phyloP scores from a whole-genome alignment of 768 basidiomycete species.

The Xerocomellus dryophilus region DNA sequence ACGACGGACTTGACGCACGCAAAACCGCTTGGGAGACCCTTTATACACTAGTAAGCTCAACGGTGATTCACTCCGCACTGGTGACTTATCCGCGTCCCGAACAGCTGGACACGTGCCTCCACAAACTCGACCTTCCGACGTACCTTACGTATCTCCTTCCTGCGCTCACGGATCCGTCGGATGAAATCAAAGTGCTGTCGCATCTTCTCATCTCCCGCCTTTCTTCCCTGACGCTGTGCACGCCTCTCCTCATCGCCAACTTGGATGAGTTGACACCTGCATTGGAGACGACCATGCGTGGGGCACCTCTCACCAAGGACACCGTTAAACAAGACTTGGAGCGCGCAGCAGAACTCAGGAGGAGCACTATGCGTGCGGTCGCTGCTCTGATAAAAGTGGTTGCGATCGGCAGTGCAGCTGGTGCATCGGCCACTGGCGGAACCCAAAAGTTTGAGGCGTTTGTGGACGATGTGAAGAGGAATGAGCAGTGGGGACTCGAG shows the following conservation, averaged over 20 bases:
- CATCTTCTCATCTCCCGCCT: conserved; percentile 95
- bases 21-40: conserved; percentile 98
- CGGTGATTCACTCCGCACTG: not conserved
- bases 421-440: conserved; percentile 22
- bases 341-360: conserved; percentile 84
- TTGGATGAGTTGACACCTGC: conserved; percentile 83
- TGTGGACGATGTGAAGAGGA: conserved; percentile 70
- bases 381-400: conserved; percentile 79
- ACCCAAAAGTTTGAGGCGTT: conserved; percentile 68
- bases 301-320: conserved; percentile 85
- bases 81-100: not conserved
- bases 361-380: conserved; percentile 84
- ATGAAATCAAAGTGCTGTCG: conserved; percentile 96
- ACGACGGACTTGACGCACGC: conserved; percentile 93
- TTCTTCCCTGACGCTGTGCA: conserved; percentile 59
- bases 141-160: conserved; percentile 80
- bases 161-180: conserved; percentile 84
- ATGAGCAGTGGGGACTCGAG: conserved; percentile 62
- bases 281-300: conserved; percentile 87
- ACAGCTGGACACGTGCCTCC: conserved; percentile 88
- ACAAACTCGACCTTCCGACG: conserved; percentile 81
- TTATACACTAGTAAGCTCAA: conserved; percentile 75
- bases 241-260: conserved; percentile 46
- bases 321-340: conserved; percentile 93
- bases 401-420: conserved; percentile 53